These are phyloP conservation scores for Kodamaea arcana DNA, from an alignment of 1,139 yeast genomes.

Conservation along the genomic window DNA sequence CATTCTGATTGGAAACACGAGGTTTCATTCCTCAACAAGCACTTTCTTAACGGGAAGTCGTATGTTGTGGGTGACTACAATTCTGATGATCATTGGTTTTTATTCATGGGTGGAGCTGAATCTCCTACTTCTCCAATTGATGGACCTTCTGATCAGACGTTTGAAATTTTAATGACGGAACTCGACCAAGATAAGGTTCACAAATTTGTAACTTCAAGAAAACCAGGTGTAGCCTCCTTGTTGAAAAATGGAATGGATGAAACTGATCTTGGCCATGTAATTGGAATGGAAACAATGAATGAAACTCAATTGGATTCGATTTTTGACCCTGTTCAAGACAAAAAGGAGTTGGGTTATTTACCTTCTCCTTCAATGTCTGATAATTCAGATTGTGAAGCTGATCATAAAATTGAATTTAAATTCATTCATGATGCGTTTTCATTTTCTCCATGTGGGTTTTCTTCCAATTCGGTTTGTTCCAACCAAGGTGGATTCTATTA, in stretches of 20 bases:
- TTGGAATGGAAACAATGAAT: slow-evolving; percentile 66
- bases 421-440: slow-evolving; percentile 81
- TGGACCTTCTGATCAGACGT: slow-evolving; percentile 56
- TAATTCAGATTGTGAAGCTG: slow-evolving; percentile 20
- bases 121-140: slow-evolving; percentile 10
- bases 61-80: slow-evolving; percentile 75
- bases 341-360: slow-evolving; percentile 23
- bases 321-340: slow-evolving; percentile 29
- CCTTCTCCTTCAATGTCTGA: slow-evolving; percentile 39
- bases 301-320: slow-evolving; percentile 58
- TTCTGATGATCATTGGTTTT: slow-evolving; percentile 85
- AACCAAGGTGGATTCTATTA: slow-evolving; percentile 62
- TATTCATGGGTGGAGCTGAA: slow-evolving; percentile 57
- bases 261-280: slow-evolving; percentile 73
- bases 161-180: slow-evolving; percentile 91
- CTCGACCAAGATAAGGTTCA: slow-evolving; percentile 56
- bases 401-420: slow-evolving; percentile 8
- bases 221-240: slow-evolving; percentile 44
- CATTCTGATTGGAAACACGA: slow-evolving; percentile 87
- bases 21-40: slow-evolving; percentile 60
- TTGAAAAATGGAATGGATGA: slow-evolving; percentile 27
- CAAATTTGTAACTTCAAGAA: slow-evolving; percentile 57
- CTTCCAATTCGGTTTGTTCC: slow-evolving; percentile 74
- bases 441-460: slow-evolving; percentile 94
- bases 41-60: slow-evolving; percentile 61